Evolutionary conservation across 73 alveolate species (phyloP).

Genomic region (Paramecium biaurelia): DNA sequence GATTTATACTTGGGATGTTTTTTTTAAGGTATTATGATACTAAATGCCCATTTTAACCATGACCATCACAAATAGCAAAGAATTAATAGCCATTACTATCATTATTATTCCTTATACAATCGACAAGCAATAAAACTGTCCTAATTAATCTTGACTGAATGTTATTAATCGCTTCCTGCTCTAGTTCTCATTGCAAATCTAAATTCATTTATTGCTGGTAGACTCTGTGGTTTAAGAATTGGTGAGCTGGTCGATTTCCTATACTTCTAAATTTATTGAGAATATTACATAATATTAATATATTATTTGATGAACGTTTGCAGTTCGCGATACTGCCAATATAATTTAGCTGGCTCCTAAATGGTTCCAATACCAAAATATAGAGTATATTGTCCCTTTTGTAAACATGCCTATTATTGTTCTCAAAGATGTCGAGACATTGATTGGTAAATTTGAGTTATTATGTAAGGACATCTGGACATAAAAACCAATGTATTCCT

Average conservation of each 20-base stretch:
- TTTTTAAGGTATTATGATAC: slow-evolving; percentile 75
- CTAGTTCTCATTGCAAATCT: slow-evolving; percentile 28
- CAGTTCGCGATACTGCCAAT: slow-evolving; percentile 46
- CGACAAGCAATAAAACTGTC: slow-evolving; percentile 29
- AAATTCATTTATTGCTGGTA: neutral
- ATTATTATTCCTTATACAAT: neutral
- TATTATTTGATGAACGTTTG: slow-evolving; percentile 31
- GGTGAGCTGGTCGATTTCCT: slow-evolving; percentile 12
- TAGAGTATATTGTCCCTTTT: slow-evolving; percentile 42
- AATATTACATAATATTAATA: neutral
- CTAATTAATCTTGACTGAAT: neutral
- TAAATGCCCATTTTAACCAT: slow-evolving; percentile 86
- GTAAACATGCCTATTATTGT: slow-evolving; percentile 15
- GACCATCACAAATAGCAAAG: slow-evolving; percentile 91
- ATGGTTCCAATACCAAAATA: slow-evolving; percentile 15
- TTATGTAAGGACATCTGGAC: slow-evolving; percentile 33
- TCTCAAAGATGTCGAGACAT: slow-evolving; percentile 44
- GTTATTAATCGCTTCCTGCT: slow-evolving; percentile 15
- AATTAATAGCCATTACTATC: slow-evolving; percentile 57
- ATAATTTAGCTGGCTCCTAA: neutral
- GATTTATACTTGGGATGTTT: slow-evolving; percentile 65
- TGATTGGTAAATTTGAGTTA: slow-evolving; percentile 2
- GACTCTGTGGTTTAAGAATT: neutral
- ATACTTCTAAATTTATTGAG: neutral
- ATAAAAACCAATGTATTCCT: slow-evolving; percentile 39